A percentile compares a stretch with the other conserved stretches of the same genome.
These are phyloP conservation scores for Amanita thiersii DNA, from an alignment of 768 basidiomycete species.

Conservation along the genomic window DNA sequence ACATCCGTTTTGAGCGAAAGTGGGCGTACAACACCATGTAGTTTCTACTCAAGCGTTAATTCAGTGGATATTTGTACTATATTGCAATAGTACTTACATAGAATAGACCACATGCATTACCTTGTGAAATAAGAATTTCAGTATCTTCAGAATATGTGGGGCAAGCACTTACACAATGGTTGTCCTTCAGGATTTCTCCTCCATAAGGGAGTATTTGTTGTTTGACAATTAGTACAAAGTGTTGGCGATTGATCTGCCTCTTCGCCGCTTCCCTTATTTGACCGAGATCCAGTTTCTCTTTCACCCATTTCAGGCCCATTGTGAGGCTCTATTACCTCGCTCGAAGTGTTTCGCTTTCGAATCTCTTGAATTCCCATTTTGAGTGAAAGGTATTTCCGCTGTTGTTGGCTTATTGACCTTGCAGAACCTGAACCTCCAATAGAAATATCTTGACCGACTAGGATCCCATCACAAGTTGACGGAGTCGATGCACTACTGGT, in stretches of 20 bases:
- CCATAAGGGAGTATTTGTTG: constrained; percentile 93
- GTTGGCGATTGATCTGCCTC: constrained; percentile 71
- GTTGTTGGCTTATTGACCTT: constrained; percentile 15
- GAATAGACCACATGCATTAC: constrained; percentile 91
- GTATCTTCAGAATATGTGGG: constrained; percentile 7
- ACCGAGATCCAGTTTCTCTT: constrained; percentile 1
- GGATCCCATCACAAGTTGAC: constrained; percentile 49
- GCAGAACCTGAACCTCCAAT: constrained; percentile 8
- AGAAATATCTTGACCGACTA: background rate
- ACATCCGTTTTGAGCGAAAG: constrained; percentile 94
- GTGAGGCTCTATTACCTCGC: too few relatives aligned
- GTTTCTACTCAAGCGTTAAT: constrained; percentile 49
- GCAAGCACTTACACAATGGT: constrained; percentile 62
- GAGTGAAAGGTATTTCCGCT: constrained; percentile 56
- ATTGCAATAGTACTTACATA: constrained; percentile 49
- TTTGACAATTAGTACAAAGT: constrained; percentile 90
- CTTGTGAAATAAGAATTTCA: constrained; percentile 25
- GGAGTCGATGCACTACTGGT: constrained; percentile 67
- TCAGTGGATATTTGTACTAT: constrained; percentile 4
- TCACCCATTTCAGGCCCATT: constrained; percentile 4
- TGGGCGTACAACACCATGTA: constrained; percentile 92
- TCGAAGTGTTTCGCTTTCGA: constrained; percentile 46
- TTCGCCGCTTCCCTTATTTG: constrained; percentile 26
- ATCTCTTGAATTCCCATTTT: constrained; percentile 53
- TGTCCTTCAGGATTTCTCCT: constrained; percentile 89